phyloP scores from a whole-genome alignment of 1,139 yeast genomes.

The Suhomyces anneliseae region DNA sequence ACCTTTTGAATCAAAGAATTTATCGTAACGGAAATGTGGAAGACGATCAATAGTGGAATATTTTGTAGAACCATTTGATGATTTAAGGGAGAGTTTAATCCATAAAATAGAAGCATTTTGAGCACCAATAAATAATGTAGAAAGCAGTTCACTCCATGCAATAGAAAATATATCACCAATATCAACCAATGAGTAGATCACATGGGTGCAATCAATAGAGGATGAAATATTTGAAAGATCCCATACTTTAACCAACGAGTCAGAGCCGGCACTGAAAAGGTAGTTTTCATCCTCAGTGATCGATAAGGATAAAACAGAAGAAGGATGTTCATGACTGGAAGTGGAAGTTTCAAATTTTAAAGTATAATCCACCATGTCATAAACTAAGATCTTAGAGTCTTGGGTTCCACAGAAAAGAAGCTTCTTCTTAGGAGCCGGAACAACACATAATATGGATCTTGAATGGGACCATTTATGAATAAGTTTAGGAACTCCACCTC shows the following conservation, averaged over 20 bases:
- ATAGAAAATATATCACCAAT: slow-evolving; percentile 92
- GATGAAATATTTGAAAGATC: slow-evolving; percentile 36
- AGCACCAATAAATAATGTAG: slow-evolving; percentile 79
- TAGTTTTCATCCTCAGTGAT: slow-evolving; percentile 58
- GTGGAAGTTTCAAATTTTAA: slow-evolving; percentile 37
- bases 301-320: slow-evolving; percentile 71
- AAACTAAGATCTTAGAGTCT: slow-evolving; percentile 75
- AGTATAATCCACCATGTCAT: slow-evolving; percentile 66
- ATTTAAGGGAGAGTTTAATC: slow-evolving; percentile 41
- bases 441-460: slow-evolving; percentile 76
- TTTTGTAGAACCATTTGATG: not conserved
- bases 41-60: slow-evolving; percentile 38
- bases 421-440: slow-evolving; percentile 58
- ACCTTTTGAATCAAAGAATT: slow-evolving; percentile 87
- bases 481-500: slow-evolving; percentile 11
- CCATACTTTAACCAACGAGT: slow-evolving; percentile 87
- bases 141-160: slow-evolving; percentile 60
- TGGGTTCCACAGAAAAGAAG: slow-evolving; percentile 91
- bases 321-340: slow-evolving; percentile 55
- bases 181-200: slow-evolving; percentile 80
- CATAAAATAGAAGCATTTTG: slow-evolving; percentile 89
- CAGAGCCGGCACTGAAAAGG: slow-evolving; percentile 86
- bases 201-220: slow-evolving; percentile 47
- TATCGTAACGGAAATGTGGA: slow-evolving; percentile 81
- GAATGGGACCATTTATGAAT: slow-evolving; percentile 77